Base-by-base conservation (phyloP, 1,284 basidiomycete species). In the Salmacisia buchloeana region DNA sequence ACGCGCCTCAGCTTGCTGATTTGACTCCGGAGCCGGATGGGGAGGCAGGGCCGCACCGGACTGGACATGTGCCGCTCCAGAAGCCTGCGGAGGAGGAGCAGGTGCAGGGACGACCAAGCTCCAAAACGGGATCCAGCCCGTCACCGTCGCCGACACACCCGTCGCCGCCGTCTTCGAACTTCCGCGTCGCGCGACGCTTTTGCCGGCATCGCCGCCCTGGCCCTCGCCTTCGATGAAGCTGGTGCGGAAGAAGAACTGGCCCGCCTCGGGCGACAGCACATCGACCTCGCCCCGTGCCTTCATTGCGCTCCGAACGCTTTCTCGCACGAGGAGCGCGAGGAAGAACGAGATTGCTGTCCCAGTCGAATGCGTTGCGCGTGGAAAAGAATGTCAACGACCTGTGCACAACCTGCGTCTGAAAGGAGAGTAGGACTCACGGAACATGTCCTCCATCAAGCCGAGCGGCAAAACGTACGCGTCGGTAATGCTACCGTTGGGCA, bases 281-380 rank as follows among this genome's bases (percentile, higher is more conserved):
- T 54, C 49, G 49, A 31, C 7, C 13, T n/a, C 21, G 13, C 9
- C 27, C 6, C 13, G 25, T 18, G 29, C 34, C 7, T 18, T 6
- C 29, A 54, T 25, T 13, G 25, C 25, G 29, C 29, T 54, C 2
- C 49, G 49, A 9, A 54, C 49, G 27, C 34, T 33, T 33, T 54
- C 49, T 7, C 49, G 49, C 2, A 54, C 49, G 15, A 54, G 23
- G 27, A 54, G 49, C 12, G 49, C 29, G 49, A 54, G 49, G 3
- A 54, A 15, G 49, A 54, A 54, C 25, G 27, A 54, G 49, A 54
- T 54, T 25, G 49, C 49, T 54, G 49, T 54, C 21, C 10, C 41
- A 49, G 23, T n/a, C n/a, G 45, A 49, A 5, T 21, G 39, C 4
- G 39, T 5, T 21, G 18, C 39, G 23, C 18, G 18, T 15, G 23